Conservation (phyloP, 2,329 filamentous ascomycete species). For the Aphanoascus verrucosus region DNA sequence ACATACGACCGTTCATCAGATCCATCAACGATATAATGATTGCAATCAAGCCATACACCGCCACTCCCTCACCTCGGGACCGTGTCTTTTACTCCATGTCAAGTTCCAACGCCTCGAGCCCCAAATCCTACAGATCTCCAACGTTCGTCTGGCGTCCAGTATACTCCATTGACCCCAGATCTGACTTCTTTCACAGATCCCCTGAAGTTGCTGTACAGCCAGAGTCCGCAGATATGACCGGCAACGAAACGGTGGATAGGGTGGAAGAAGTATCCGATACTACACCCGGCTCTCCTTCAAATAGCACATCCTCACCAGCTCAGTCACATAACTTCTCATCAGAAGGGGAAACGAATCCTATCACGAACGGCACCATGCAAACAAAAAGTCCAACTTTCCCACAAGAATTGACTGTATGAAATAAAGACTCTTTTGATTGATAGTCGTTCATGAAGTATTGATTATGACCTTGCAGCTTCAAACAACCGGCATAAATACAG, state of each 20-base stretch:
- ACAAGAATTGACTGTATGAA: conserved; percentile 8
- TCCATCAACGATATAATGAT: conserved; percentile 6
- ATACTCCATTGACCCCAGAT: background rate
- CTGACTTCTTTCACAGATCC: background rate
- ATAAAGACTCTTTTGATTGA: background rate
- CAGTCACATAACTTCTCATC: background rate
- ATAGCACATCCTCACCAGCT: background rate
- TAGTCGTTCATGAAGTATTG: background rate
- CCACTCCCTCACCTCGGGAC: conserved; percentile 6
- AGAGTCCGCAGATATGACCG: background rate
- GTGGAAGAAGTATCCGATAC: background rate
- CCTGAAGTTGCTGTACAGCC: background rate
- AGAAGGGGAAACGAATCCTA: background rate
- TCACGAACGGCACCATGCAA: background rate
- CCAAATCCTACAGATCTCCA: background rate
- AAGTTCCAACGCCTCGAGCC: background rate
- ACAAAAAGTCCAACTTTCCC: background rate
- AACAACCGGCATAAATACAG: conserved; percentile 19
- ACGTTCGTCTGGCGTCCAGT: conserved; percentile 1
- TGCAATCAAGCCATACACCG: conserved; percentile 7
- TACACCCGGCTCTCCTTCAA: background rate
- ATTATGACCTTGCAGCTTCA: conserved; percentile 23
- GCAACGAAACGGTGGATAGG: background rate
- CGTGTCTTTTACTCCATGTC: conserved; percentile 4
- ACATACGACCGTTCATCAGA: no score